phyloP scores from a whole-genome alignment of 1,284 basidiomycete genomes.

The Fomitopsis betulina region DNA sequence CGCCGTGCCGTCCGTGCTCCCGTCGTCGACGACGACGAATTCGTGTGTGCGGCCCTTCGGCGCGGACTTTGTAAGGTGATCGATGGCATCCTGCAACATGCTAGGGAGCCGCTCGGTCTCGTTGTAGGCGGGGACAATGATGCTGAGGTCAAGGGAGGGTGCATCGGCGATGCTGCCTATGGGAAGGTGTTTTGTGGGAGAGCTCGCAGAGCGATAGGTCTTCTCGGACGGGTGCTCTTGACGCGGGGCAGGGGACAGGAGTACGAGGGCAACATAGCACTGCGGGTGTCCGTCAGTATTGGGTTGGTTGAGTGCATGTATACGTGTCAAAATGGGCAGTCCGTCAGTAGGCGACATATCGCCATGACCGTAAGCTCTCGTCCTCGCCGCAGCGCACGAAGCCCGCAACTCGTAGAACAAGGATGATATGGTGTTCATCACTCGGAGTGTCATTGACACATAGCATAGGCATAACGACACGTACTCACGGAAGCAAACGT shows the following conservation, averaged over 20 bases:
- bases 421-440: conserved; percentile 79
- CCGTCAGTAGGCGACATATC: conserved; percentile 31
- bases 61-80: conserved; percentile 39
- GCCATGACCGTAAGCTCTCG: conserved; percentile 53
- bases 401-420: conserved; percentile 84
- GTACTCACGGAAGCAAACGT: conserved; percentile 19
- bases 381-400: conserved; percentile 55
- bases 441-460: conserved; percentile 4
- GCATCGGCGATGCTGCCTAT: conserved; percentile 52
- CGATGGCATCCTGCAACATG: conserved; percentile 78
- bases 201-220: conserved; percentile 51
- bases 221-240: conserved; percentile 61
- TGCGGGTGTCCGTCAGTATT: conserved; percentile 27
- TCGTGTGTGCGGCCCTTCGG: conserved; percentile 52
- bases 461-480: conserved; percentile 9
- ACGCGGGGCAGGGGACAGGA: conserved; percentile 67
- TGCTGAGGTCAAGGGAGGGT: conserved; percentile 61
- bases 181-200: conserved; percentile 42
- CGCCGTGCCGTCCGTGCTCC: conserved; percentile 75
- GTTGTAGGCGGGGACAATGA: conserved; percentile 91
- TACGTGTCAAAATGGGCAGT: conserved; percentile 9
- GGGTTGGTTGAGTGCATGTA: conserved; percentile 12
- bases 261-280: conserved; percentile 58
- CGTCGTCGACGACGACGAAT: conserved; percentile 88
- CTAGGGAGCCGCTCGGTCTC: conserved; percentile 74